Conservation (phyloP, 192 early-diverging fungal species). For the Martensiomyces pterosporus region DNA sequence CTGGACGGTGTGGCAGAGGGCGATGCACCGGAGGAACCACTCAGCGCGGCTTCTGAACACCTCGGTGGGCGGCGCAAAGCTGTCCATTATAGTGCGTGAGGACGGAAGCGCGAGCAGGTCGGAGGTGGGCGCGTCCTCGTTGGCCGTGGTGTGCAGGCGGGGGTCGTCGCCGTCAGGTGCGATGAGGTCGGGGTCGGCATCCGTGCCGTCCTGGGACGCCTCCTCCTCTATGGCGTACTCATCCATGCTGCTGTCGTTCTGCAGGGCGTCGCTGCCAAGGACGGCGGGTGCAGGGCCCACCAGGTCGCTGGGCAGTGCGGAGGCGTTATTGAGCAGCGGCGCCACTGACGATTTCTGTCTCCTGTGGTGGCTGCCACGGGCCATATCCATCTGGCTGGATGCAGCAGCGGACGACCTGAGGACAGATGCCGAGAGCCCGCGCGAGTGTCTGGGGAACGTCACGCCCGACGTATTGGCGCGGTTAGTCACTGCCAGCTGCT, state of each 20-base stretch:
- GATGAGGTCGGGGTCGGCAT: constrained; percentile 22
- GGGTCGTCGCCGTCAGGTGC: constrained; percentile 18
- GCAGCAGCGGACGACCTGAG: constrained; percentile 4
- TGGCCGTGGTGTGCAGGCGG: constrained; percentile 18
- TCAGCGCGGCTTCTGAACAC: constrained; percentile 45
- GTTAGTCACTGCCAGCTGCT: constrained; percentile 40
- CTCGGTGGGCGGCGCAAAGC: constrained; percentile 24
- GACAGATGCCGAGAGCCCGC: constrained; percentile 29
- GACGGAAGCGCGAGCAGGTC: constrained; percentile 37
- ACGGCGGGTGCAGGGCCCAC: background rate
- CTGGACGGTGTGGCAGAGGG: constrained; percentile 77
- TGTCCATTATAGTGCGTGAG: constrained; percentile 27
- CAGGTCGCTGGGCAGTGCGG: background rate
- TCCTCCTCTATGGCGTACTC: background rate
- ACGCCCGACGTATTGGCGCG: constrained; percentile 9
- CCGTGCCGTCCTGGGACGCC: background rate
- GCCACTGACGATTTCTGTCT: no score
- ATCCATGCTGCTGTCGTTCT: background rate
- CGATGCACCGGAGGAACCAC: constrained; percentile 72
- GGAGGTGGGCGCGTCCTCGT: constrained; percentile 38
- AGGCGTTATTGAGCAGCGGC: background rate
- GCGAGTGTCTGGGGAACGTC: constrained; percentile 10
- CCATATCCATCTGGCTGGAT: background rate
- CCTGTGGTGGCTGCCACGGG: background rate
- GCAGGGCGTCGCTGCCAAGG: background rate